Conservation (phyloP, 2,329 filamentous ascomycete genomes). For the Juglanconis oblonga region DNA sequence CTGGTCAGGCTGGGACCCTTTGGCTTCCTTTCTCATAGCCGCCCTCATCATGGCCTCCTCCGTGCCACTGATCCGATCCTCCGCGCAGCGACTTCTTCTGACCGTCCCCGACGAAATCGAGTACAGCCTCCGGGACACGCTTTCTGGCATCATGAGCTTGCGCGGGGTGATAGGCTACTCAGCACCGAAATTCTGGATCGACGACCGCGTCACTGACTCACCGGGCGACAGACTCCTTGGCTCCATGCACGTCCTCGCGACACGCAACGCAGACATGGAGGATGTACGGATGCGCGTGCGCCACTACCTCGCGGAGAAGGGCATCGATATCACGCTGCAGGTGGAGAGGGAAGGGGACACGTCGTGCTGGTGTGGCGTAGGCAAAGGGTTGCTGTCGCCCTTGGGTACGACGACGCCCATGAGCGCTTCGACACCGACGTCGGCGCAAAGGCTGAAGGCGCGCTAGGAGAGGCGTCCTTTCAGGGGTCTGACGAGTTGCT, state of each 20-base stretch:
- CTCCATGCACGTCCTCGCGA: slow-evolving; percentile 81
- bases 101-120: slow-evolving; percentile 82
- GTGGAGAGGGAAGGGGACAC: slow-evolving; percentile 80
- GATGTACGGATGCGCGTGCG: slow-evolving; percentile 79
- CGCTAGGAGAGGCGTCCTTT: slow-evolving; percentile 6
- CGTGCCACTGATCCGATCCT: slow-evolving; percentile 80
- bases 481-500: background rate
- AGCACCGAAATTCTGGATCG: slow-evolving; percentile 89
- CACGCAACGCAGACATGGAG: slow-evolving; percentile 68
- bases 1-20: slow-evolving; percentile 91
- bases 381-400: slow-evolving; percentile 30
- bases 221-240: slow-evolving; percentile 63
- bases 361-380: slow-evolving; percentile 58
- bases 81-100: slow-evolving; percentile 77
- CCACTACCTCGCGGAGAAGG: slow-evolving; percentile 65
- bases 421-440: background rate
- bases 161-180: slow-evolving; percentile 83
- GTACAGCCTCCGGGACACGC: slow-evolving; percentile 80
- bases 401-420: background rate
- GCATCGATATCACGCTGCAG: slow-evolving; percentile 82
- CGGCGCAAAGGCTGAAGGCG: slow-evolving; percentile 14
- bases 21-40: slow-evolving; percentile 92
- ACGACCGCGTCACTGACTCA: slow-evolving; percentile 55
- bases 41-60: slow-evolving; percentile 91
- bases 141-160: slow-evolving; percentile 78